phyloP scores from a whole-genome alignment of 495 filamentous ascomycete genomes.

The Jackrogersella multiformis region DNA sequence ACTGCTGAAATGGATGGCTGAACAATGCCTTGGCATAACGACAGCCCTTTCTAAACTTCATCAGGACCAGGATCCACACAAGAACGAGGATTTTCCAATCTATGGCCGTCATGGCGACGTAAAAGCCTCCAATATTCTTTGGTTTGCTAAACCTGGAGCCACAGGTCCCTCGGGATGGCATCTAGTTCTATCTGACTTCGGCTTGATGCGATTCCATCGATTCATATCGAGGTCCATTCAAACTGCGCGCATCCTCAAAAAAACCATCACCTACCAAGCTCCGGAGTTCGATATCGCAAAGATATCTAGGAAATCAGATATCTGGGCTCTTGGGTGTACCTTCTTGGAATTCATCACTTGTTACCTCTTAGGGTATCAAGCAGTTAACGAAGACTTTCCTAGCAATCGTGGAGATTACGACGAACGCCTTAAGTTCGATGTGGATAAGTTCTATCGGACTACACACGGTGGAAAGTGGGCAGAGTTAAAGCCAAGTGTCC shows the following conservation, averaged over 20 bases:
- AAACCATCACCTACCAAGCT: slow-evolving; percentile 25
- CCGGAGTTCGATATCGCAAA: slow-evolving; percentile 27
- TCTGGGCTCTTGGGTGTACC: slow-evolving; percentile 33
- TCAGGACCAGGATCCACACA: slow-evolving; percentile 6
- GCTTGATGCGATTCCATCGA: slow-evolving; percentile 21
- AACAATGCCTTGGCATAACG: slow-evolving; percentile 19
- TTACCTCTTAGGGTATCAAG: slow-evolving; percentile 1
- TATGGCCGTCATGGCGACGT: slow-evolving; percentile 34
- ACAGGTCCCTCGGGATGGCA: slow-evolving; percentile 7
- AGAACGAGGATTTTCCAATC: slow-evolving; percentile 13
- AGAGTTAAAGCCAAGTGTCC: slow-evolving; percentile 9
- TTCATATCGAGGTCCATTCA: slow-evolving; percentile 11
- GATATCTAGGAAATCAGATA: slow-evolving; percentile 27
- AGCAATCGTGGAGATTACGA: slow-evolving; percentile 13
- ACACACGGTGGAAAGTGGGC: neutral
- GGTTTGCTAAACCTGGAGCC: slow-evolving; percentile 18
- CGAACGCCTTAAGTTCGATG: neutral
- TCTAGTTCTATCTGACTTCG: slow-evolving; percentile 24
- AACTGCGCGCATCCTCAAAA: slow-evolving; percentile 19
- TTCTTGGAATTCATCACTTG: slow-evolving; percentile 29
- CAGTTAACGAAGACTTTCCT: slow-evolving; percentile 19
- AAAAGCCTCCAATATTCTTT: slow-evolving; percentile 30
- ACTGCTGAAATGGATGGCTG: slow-evolving; percentile 17
- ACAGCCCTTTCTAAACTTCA: slow-evolving; percentile 21
- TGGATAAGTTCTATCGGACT: slow-evolving; percentile 22